Conservation (phyloP, 257 asterid genomes). For the Agastache rugosa region DNA sequence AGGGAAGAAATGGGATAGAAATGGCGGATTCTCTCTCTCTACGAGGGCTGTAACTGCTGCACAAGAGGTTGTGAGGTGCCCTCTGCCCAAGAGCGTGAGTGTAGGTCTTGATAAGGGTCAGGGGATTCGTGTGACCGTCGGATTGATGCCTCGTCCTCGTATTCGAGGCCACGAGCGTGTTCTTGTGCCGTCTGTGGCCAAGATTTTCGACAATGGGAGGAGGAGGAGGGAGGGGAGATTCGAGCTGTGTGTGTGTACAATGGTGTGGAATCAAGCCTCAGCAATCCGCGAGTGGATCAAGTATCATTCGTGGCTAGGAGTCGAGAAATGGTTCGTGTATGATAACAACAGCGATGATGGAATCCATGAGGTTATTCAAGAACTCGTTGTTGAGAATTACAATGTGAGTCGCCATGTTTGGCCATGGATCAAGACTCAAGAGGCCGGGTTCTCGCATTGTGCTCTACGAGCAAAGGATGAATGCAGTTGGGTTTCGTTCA, state of each 20-base stretch:
- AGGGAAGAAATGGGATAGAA: slow-evolving; percentile 46
- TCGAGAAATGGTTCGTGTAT: slow-evolving; percentile 84
- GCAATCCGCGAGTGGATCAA: slow-evolving; percentile 79
- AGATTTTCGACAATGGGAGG: slow-evolving; percentile 43
- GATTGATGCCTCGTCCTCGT: slow-evolving; percentile 48
- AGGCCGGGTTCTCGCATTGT: slow-evolving; percentile 95
- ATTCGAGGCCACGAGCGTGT: slow-evolving; percentile 44
- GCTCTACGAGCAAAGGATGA: slow-evolving; percentile 71
- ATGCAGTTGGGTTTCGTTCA: slow-evolving; percentile 84
- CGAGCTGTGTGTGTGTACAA: slow-evolving; percentile 88
- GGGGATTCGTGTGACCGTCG: slow-evolving; percentile 68
- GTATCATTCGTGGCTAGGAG: slow-evolving; percentile 92
- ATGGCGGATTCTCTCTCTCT: slow-evolving; percentile 40
- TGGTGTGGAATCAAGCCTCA: slow-evolving; percentile 96
- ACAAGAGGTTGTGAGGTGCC: slow-evolving; percentile 87
- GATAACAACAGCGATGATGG: slow-evolving; percentile 89
- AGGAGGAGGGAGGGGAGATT: slow-evolving; percentile 37
- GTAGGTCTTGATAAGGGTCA: slow-evolving; percentile 52
- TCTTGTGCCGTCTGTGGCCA: slow-evolving; percentile 77
- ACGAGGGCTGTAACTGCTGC: slow-evolving; percentile 82
- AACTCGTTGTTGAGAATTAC: slow-evolving; percentile 54
- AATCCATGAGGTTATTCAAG: slow-evolving; percentile 54
- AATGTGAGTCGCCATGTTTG: slow-evolving; percentile 77
- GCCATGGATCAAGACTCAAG: slow-evolving; percentile 98
- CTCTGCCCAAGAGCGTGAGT: slow-evolving; percentile 61